A percentile compares a stretch with the other conserved stretches of the same genome.
These are phyloP conservation scores for Metarhizium guizhouense DNA, from an alignment of 2,329 filamentous ascomycete species.

Conservation along the genomic window DNA sequence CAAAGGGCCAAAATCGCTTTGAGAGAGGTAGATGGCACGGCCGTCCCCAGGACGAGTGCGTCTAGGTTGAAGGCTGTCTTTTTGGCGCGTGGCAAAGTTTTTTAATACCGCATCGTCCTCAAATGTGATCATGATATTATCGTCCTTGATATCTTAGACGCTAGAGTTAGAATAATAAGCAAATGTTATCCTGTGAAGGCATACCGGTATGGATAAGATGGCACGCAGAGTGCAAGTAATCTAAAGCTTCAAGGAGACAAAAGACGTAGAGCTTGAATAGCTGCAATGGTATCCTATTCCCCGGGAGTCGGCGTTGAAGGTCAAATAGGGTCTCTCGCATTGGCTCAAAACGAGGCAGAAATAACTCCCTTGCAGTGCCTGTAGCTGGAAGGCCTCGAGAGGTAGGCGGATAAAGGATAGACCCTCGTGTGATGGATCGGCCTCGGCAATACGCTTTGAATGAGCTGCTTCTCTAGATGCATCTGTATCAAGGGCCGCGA, in stretches of 20 bases:
- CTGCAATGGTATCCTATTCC: neutral
- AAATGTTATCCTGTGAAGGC: neutral
- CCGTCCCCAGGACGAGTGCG: conserved; percentile 8
- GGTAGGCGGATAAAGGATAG: neutral
- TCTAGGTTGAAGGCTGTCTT: conserved; percentile 1
- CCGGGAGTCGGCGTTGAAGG: neutral
- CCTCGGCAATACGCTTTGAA: neutral
- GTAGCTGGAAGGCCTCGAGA: neutral
- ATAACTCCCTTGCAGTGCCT: neutral
- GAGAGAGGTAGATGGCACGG: conserved; percentile 10
- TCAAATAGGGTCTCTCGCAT: neutral
- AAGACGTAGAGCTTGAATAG: neutral
- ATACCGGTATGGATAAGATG: conserved; percentile 14
- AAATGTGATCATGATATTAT: conserved; percentile 15
- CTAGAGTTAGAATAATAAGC: neutral
- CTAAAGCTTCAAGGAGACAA: conserved; percentile 9
- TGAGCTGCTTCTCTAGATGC: neutral
- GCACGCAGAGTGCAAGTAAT: conserved; percentile 13
- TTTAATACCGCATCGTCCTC: conserved; percentile 10
- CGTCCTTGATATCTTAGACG: conserved; percentile 13
- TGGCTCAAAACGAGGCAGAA: neutral
- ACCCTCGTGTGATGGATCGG: neutral
- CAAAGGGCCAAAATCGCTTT: conserved; percentile 10
- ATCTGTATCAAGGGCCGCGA: neutral
- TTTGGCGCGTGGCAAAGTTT: conserved; percentile 4